Evolutionary conservation across 176 grass and related monocot species (phyloP).

Genomic region (Oryza coarctata): DNA sequence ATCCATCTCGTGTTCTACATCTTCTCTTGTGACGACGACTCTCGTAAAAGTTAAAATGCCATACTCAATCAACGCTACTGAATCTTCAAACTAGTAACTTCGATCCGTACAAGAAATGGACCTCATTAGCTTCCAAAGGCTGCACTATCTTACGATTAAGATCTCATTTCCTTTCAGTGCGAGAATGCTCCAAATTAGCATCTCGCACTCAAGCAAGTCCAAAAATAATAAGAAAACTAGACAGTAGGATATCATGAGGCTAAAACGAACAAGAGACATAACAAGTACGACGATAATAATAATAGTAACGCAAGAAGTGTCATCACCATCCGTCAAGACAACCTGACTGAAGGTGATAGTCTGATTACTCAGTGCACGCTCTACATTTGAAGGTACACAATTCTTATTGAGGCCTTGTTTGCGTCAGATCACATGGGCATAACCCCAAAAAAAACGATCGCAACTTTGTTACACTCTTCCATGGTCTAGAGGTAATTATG

Average conservation of each 20-base stretch:
- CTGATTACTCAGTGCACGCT: conserved; percentile 35
- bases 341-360: conserved; percentile 18
- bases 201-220: background rate
- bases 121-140: background rate
- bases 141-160: background rate
- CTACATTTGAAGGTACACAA: conserved; percentile 26
- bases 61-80: no score
- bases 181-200: background rate
- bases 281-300: background rate
- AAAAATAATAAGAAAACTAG: background rate
- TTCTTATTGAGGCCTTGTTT: conserved; percentile 25
- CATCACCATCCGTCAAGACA: conserved; percentile 2
- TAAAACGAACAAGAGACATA: background rate
- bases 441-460: conserved; percentile 1
- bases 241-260: background rate
- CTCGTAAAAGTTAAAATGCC: background rate
- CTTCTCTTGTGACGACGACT: background rate
- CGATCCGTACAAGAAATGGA: no score
- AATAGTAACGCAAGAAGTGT: background rate
- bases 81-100: background rate
- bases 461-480: conserved; percentile 34
- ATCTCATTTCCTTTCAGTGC: background rate
- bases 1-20: background rate
- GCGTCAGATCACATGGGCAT: background rate
- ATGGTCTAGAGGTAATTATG: conserved; percentile 26